phyloP scores from a whole-genome alignment of 2,329 filamentous ascomycete genomes.

The Diplodia intermedia region DNA sequence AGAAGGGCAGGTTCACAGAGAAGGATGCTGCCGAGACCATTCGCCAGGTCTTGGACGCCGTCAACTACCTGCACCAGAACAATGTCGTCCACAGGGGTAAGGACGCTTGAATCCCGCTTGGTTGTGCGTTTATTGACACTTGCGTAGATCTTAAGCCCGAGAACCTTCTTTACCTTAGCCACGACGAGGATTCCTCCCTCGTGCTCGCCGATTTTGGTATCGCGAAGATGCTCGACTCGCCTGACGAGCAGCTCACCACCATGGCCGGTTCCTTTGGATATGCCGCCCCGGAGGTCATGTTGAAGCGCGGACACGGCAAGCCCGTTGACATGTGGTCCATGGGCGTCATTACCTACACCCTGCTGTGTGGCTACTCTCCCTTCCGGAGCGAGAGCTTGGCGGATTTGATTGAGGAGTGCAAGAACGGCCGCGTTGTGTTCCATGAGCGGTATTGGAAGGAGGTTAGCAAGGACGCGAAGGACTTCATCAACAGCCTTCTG shows the following conservation, averaged over 20 bases:
- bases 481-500: constrained; percentile 85
- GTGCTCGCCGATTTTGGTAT: constrained; percentile 98
- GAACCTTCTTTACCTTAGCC: constrained; percentile 92
- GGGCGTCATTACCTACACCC: constrained; percentile 97
- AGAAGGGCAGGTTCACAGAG: constrained; percentile 97
- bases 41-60: constrained; percentile 88
- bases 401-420: constrained; percentile 95
- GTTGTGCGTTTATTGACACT: constrained; percentile 37
- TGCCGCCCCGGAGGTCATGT: constrained; percentile 96
- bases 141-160: constrained; percentile 90
- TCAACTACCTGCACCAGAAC: constrained; percentile 91
- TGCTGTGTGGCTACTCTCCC: constrained; percentile 96
- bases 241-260: constrained; percentile 90
- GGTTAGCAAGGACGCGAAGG: constrained; percentile 92
- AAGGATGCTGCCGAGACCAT: constrained; percentile 97
- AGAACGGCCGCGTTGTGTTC: constrained; percentile 82
- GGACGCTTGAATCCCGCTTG: constrained; percentile 32
- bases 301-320: constrained; percentile 96
- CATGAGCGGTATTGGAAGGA: constrained; percentile 99
- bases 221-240: constrained; percentile 93
- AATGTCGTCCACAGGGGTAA: constrained; percentile 95
- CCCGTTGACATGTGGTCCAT: constrained; percentile 99
- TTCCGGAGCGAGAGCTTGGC: constrained; percentile 94
- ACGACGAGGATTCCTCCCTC: constrained; percentile 77
- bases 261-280: constrained; percentile 99